Base-by-base conservation (phyloP, 768 basidiomycete genomes). In the Leccinum rimulosum region DNA sequence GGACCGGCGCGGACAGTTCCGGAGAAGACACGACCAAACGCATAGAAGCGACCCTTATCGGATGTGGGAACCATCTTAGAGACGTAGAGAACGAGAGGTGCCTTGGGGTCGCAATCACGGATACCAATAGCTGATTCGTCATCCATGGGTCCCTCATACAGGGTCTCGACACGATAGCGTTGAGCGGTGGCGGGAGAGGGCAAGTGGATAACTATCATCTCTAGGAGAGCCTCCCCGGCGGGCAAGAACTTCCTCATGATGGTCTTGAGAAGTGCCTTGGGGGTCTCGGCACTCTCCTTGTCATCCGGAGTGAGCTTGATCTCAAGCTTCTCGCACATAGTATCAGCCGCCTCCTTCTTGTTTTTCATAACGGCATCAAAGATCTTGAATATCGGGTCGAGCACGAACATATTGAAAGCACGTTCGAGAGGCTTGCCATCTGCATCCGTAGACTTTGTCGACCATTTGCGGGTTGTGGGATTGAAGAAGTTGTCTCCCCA, bases 401-500 rank as follows among this genome's bases (percentile, higher is more conserved):
- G 91, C 59, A 98, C 93, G 79, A 99, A 98, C 82, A 82, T 79
- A 80, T 95, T 98, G 86, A 99, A 99, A 57, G 96, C 95, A 78
- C 97, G 95, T 72, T 98, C 97, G 57, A 98, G 89, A n/a, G 75
- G 76, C 73, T 95, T 95, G 70, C 93, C 94, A 67, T 95, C 89
- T 56, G 86, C 84, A 64, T 86, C 87, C 25, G 76, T 77, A 63
- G 75, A 60, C 74, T 88, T 91, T 52, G 91, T 93, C 19, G 93
- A 84, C 97, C 97, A 98, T 79, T 99, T 99, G 76, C 87, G 87
- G 40, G 95, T 98, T 55, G 86, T 82, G 57, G 95, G 92, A 83
- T 98, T 99, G 85, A 98, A 98, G 82, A 80, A 99, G 82, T 98
- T 98, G 83, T 99, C 97, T 55, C 97, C 97, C 97, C 97, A 99